Evolutionary conservation across 2,329 filamentous ascomycete species (phyloP), one percentile per base, ranked within the genome.

Genomic region (Dothideomycetes sp.): DNA sequence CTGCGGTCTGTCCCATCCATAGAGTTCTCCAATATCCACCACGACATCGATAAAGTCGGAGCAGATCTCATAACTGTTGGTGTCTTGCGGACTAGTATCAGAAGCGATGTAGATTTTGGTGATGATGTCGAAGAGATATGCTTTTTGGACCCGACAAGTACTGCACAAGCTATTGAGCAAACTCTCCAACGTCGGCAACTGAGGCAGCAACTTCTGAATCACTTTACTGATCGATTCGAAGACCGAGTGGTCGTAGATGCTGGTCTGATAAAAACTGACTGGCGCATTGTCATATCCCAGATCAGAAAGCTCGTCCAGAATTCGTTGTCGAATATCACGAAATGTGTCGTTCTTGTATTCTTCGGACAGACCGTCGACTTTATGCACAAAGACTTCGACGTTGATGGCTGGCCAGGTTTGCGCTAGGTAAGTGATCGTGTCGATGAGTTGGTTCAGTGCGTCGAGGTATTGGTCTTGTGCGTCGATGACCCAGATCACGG

Each of bases 51-150:
- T 95, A 59, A 94, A 96, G 59, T 98, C 91, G 35, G 86, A 94
- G 66, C 91, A 98, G 56, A 96, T 94, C 65, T 96, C 91, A 61
- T 98, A 98, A 59, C 84, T 89, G 29, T 84, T 83, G 73, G 95
- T 91, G 56, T 96, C 89, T 22, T 89, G 85, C 0, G 89, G 89
- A 27, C 84, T 82, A 20, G 82, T 91, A 60, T 98, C 91, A 4
- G 89, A 95, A 1, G 91, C 91, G 52, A 98, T 94, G 66, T 98
- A 98, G 47, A 98, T 94, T 67, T 98, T 98, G 64, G 85, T 94
- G 52, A 94, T 76, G 7, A 96, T 88, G 58, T 98, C 93, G 58
- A 98, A 98, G 5, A 98, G 77, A 60, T 98, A 98, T 3, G 88
- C 89, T 64, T 98, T 98, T 60, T 96, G 88, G 59, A 98, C 95